Evolutionary conservation across 805 yeast genomes (phyloP), one percentile per base, ranked within the genome.

Genomic region (Wickerhamiella vanderwaltii): DNA sequence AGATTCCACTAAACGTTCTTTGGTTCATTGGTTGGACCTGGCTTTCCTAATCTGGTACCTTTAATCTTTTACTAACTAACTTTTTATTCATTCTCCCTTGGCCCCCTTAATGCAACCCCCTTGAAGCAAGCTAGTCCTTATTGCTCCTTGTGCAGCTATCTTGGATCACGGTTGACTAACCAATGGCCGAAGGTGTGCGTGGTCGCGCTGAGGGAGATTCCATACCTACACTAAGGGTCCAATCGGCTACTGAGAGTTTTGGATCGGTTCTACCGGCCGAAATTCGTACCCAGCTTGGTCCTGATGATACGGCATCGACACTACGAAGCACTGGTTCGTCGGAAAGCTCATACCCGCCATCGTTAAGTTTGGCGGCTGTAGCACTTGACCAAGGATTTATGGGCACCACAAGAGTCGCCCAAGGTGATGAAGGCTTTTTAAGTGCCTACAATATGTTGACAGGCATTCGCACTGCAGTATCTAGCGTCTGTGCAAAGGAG

Each of bases 391-490:
- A 60, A 37, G 88, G 78, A 2, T 59, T 78, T 29, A 77, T 82
- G 12, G 94, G 94, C 2, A 80, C 82, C 48, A 38, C 41, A 4
- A 77, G 79, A 50, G 87, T 85, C 25, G 72, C 80, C 46, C 97
- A 91, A 60, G 96, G 95, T 32, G 97, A 91, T 55, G 85, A 76
- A 39, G 88, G 87, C 58, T 91, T 79, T 54, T 83, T 86, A 19
- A 77, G 87, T 67, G 98, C 96, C 1, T 93, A 91, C 61, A 86
- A 88, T 59, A 88, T 91, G 96, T 70, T 93, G 44, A 86, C 97
- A 0, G 98, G 99, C 2, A 91, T 91, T 35, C 71, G 98, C 44
- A 94, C 86, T 6, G 87, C 96, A 0, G 97, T 91, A 0, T 84
- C 95, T 3, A 67, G 95, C 44, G 81, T 93, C 53, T 62, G 63